Evolutionary conservation across 257 asterid species (phyloP).

Genomic region (Solanum sitiens): DNA sequence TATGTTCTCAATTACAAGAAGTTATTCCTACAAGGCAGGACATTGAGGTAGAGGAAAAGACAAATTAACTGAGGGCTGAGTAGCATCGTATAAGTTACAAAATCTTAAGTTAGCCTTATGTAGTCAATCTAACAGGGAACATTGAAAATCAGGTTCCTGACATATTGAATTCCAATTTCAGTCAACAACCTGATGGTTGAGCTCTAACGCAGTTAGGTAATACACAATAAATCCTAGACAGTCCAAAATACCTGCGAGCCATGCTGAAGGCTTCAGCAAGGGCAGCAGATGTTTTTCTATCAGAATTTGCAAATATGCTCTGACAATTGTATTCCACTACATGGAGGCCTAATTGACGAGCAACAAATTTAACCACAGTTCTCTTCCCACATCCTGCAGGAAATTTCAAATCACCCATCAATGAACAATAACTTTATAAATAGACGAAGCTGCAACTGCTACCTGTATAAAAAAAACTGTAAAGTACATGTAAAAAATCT

Average conservation of each 20-base stretch:
- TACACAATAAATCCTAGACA: background rate
- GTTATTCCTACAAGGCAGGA: background rate
- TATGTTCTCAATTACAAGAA: background rate
- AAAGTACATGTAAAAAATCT: background rate
- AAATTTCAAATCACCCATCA: constrained; percentile 11
- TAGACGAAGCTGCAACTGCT: background rate
- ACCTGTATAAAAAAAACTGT: background rate
- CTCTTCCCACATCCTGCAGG: constrained; percentile 85
- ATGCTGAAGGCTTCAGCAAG: constrained; percentile 76
- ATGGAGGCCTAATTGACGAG: constrained; percentile 81
- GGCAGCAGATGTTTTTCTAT: constrained; percentile 68
- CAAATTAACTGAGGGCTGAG: background rate
- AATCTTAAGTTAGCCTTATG: background rate
- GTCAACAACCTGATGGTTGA: constrained; percentile 3
- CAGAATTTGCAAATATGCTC: constrained; percentile 65
- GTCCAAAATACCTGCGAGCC: constrained; percentile 60
- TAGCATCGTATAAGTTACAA: background rate
- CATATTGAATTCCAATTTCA: background rate
- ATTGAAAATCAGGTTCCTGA: background rate
- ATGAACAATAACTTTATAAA: background rate
- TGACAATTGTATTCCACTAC: constrained; percentile 89
- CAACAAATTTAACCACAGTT: constrained; percentile 72
- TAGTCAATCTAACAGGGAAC: background rate
- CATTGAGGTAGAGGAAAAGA: background rate
- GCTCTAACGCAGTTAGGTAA: background rate